Evolutionary conservation across 352 stramenopile genomes (phyloP), one percentile per base, ranked within the genome.

Genomic region (Globisporangium abappressorium): DNA sequence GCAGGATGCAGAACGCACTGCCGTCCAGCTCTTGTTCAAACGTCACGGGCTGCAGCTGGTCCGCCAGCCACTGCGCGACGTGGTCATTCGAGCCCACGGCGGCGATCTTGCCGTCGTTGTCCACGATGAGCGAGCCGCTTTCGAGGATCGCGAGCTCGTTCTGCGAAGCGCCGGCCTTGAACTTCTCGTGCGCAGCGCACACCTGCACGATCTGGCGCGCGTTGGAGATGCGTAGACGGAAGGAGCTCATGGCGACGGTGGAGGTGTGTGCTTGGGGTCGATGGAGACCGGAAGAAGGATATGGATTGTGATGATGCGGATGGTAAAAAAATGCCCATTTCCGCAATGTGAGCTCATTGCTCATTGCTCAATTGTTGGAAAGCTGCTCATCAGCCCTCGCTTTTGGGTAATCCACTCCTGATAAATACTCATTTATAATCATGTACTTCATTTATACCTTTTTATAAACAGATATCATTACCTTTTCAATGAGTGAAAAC

Each of bases 11-110:
- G 53, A 84, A 72, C 28, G 81, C 85, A 24, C 78, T 82, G 28
- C 74, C 87, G 61, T 94, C 85, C 51, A 95, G 71, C 46, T 92
- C 73, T 28, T 81, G 78, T 28, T 92, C 87, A 59, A 95, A 92
- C n/a, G 26, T 66, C 68, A 90, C 81, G 5, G 81, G 83, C 60
- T 89, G 76, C 47, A 78, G 81, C 60, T 92, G 83, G 20, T 68
- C 28, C 11, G 53, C 43, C 26, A 92, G 70, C 81, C 84, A 91
- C 68, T 76, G 70, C 36, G 82, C 75, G 14, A 94, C 82, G 7
- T 91, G 71, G 6, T 58, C 78, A 14, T 85, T 70, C 34, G 80
- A 72, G 33, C 87, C 85, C 20, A 95, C 82, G 9, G 77, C 75
- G n/a, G 72, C 84, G 67, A 93, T 91, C 54, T 71, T 79, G 57